Evolutionary conservation across 106 monocot species (phyloP).

Genomic region (Vanilla planifolia): DNA sequence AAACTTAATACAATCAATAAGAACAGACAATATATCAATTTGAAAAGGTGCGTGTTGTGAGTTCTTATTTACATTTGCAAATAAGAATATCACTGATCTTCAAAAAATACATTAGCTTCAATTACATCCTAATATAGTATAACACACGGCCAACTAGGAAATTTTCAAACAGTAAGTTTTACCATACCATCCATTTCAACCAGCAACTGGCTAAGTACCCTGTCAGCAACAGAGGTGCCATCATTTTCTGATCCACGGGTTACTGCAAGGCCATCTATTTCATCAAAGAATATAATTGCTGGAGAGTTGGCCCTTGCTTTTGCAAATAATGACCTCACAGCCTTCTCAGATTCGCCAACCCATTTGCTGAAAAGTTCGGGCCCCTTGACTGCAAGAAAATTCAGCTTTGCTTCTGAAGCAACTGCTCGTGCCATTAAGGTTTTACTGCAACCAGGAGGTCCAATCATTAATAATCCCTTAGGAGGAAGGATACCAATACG

Average conservation of each 20-base stretch:
- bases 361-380: slow-evolving; percentile 97
- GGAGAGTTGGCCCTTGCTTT: slow-evolving; percentile 91
- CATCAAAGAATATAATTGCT: slow-evolving; percentile 99
- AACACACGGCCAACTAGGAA: not conserved
- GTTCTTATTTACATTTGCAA: no score
- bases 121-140: no score
- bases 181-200: slow-evolving; percentile 89
- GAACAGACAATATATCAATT: no score
- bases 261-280: slow-evolving; percentile 91
- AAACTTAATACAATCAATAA: no score
- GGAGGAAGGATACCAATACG: slow-evolving; percentile 69
- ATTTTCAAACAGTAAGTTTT: not conserved
- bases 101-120: no score
- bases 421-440: slow-evolving; percentile 97
- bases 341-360: slow-evolving; percentile 99
- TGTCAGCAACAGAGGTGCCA: slow-evolving; percentile 78
- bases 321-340: slow-evolving; percentile 78
- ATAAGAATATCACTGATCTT: no score
- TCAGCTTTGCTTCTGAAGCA: slow-evolving; percentile 91
- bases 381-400: slow-evolving; percentile 95
- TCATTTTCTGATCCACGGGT: slow-evolving; percentile 78
- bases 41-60: no score
- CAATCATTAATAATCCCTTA: slow-evolving; percentile 75
- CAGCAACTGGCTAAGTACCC: slow-evolving; percentile 87
- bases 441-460: slow-evolving; percentile 97